Percentiles rank a stretch among this genome's conserved stretches.
phyloP scores from a whole-genome alignment of 2,329 filamentous ascomycete genomes.

The Allantophomopsis lycopodina region DNA sequence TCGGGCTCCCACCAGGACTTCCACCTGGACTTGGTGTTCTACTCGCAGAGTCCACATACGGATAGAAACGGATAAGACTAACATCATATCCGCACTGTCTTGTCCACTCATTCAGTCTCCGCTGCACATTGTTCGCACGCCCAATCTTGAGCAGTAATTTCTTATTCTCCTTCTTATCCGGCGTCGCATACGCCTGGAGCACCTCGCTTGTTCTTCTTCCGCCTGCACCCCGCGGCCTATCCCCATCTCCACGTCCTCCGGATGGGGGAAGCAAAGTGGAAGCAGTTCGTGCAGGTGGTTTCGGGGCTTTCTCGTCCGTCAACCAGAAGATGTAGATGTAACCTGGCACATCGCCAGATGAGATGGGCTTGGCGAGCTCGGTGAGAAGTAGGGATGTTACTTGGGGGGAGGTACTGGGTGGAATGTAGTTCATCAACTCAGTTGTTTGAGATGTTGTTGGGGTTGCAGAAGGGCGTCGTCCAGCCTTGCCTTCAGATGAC shows the following conservation, averaged over 20 bases:
- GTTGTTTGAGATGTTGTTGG: conserved; percentile 19
- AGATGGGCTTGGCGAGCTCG: conserved; percentile 66
- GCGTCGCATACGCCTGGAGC: conserved; percentile 32
- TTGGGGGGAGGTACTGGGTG: conserved; percentile 48
- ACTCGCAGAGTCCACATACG: conserved; percentile 41
- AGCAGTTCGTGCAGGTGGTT: conserved; percentile 42
- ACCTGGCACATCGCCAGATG: conserved; percentile 62
- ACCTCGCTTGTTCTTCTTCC: conserved; percentile 39
- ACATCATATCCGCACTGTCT: conserved; percentile 85
- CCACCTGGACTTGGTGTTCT: conserved; percentile 5
- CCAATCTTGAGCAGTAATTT: conserved; percentile 59
- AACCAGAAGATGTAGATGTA: conserved; percentile 99
- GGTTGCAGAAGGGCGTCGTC: conserved; percentile 9
- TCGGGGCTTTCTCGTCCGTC: conserved; percentile 47
- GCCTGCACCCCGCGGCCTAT: conserved; percentile 13
- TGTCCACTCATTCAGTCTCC: conserved; percentile 84
- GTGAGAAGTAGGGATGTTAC: conserved; percentile 58
- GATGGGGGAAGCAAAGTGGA: conserved; percentile 43
- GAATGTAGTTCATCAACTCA: conserved; percentile 54
- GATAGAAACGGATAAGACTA: conserved; percentile 83
- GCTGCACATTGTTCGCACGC: conserved; percentile 68
- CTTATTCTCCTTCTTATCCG: conserved; percentile 22
- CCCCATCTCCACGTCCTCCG: conserved; percentile 13
- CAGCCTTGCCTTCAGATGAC: conserved; percentile 2
- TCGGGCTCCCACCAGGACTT: conserved; percentile 7